phyloP scores from a whole-genome alignment of 805 yeast species.

The Vanderwaltozyma verrucispora region DNA sequence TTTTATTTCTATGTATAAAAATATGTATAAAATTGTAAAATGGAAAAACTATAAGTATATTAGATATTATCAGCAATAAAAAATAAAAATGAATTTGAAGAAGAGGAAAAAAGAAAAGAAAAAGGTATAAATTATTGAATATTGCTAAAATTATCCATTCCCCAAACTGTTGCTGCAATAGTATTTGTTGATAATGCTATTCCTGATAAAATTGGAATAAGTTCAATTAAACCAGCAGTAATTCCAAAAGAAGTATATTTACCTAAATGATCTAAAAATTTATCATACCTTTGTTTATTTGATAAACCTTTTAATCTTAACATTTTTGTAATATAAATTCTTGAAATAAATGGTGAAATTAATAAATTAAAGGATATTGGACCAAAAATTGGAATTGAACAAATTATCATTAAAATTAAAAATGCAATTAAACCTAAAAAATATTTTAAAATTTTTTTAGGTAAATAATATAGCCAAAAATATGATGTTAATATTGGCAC shows the following conservation, averaged over 20 bases:
- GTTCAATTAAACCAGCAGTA: slow-evolving; percentile 20
- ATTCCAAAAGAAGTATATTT: slow-evolving; percentile 24
- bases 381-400: slow-evolving; percentile 23
- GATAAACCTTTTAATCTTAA: slow-evolving; percentile 14
- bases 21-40: too few species aligned
- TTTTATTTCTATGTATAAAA: too few species aligned
- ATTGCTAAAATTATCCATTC: slow-evolving; percentile 5
- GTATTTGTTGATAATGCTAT: slow-evolving; percentile 17
- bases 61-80: too few species aligned
- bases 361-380: slow-evolving; percentile 19
- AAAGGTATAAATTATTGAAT: neutral
- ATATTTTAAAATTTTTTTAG: slow-evolving; percentile 17
- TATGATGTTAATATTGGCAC: slow-evolving; percentile 18
- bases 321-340: slow-evolving; percentile 20
- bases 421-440: slow-evolving; percentile 9
- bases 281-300: slow-evolving; percentile 14
- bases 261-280: slow-evolving; percentile 20
- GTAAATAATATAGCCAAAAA: slow-evolving; percentile 24
- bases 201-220: slow-evolving; percentile 22
- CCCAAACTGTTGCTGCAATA: slow-evolving; percentile 20
- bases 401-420: slow-evolving; percentile 11
- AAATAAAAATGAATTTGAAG: neutral
- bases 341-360: slow-evolving; percentile 22
- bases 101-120: neutral
- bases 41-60: too few species aligned